Percentiles rank a stretch among this genome's conserved stretches.
Conservation (phyloP, 1,139 yeast genomes). For the Taphrina communis region DNA sequence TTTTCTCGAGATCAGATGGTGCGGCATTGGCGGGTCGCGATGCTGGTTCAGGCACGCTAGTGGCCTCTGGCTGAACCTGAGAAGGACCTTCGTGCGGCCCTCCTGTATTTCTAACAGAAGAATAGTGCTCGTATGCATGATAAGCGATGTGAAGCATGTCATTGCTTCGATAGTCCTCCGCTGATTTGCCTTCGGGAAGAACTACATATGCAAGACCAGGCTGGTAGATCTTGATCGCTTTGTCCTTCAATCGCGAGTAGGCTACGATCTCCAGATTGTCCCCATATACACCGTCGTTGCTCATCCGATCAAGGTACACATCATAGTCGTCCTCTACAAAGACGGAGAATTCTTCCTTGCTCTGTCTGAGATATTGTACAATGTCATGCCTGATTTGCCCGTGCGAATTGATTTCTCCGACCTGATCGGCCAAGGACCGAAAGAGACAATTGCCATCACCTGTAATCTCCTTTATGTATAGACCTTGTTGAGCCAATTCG, state of each 20-base stretch:
- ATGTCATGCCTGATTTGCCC: constrained; percentile 50
- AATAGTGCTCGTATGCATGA: constrained; percentile 57
- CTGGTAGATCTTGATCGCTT: constrained; percentile 53
- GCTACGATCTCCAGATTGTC: constrained; percentile 56
- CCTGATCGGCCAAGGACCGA: constrained; percentile 56
- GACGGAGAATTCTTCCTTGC: constrained; percentile 46
- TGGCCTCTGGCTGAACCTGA: constrained; percentile 45
- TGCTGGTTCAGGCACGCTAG: constrained; percentile 22
- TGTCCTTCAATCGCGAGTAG: constrained; percentile 51
- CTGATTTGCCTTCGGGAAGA: constrained; percentile 15
- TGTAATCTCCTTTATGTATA: constrained; percentile 53
- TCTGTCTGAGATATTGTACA: constrained; percentile 50
- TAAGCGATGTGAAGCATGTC: constrained; percentile 53
- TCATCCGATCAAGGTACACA: constrained; percentile 52
- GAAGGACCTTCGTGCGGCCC: constrained; percentile 55
- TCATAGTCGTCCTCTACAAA: constrained; percentile 49
- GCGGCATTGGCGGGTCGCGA: constrained; percentile 44
- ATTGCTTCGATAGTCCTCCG: constrained; percentile 3
- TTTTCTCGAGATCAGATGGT: constrained; percentile 51
- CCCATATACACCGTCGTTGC: constrained; percentile 54
- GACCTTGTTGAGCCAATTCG: constrained; percentile 50
- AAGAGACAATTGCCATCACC: constrained; percentile 58
- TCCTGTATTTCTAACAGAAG: constrained; percentile 52
- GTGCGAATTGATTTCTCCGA: constrained; percentile 50
- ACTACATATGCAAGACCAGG: constrained; percentile 52